Evolutionary conservation across 2,329 filamentous ascomycete species (phyloP).

Genomic region (Apiospora saccharicola): DNA sequence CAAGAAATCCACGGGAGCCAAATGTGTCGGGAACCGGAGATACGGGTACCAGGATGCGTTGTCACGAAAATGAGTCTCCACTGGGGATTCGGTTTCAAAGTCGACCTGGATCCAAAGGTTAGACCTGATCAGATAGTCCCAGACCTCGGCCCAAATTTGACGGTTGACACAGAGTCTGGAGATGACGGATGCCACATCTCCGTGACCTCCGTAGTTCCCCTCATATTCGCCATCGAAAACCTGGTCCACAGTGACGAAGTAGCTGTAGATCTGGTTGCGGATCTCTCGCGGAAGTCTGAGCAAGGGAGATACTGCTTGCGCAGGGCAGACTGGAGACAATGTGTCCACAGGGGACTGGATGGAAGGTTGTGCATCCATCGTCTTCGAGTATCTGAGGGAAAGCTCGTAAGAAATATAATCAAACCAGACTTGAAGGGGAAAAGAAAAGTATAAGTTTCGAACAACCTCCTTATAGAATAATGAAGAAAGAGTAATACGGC

Average conservation of each 20-base stretch:
- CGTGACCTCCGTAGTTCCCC: neutral
- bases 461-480: too few relatives aligned
- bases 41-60: neutral
- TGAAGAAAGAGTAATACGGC: too few relatives aligned
- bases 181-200: neutral
- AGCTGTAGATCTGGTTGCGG: neutral
- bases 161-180: neutral
- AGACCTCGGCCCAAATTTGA: neutral
- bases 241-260: neutral
- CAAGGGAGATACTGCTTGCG: neutral
- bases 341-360: neutral
- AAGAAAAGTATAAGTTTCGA: too few relatives aligned
- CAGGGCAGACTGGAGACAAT: neutral
- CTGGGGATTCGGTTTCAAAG: neutral
- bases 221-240: neutral
- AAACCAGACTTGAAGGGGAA: too few relatives aligned
- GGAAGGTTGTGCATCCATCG: neutral
- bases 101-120: neutral
- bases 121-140: neutral
- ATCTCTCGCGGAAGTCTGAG: neutral
- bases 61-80: neutral
- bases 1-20: neutral
- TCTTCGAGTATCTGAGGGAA: neutral
- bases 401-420: too few relatives aligned
- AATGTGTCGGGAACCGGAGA: neutral